Percentiles rank a stretch among this genome's conserved stretches.
phyloP scores from a whole-genome alignment of 2,329 filamentous ascomycete species.

The Ceratocystis huliohia region DNA sequence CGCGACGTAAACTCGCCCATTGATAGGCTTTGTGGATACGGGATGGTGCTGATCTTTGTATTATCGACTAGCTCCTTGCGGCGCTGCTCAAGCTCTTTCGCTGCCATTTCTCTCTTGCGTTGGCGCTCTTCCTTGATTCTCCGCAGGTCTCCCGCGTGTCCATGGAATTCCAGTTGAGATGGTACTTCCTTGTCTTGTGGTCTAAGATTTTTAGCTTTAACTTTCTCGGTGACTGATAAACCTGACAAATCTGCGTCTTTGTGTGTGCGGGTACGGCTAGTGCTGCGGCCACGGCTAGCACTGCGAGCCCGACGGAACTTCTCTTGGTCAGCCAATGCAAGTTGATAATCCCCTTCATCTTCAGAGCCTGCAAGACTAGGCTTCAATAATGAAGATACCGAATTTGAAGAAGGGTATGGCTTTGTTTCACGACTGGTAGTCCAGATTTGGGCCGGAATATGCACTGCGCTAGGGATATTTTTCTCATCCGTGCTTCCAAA shows the following conservation, averaged over 20 bases:
- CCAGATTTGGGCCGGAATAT: conserved; percentile 26
- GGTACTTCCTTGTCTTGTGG: conserved; percentile 16
- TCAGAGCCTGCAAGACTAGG: conserved; percentile 43
- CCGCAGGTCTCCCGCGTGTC: conserved; percentile 42
- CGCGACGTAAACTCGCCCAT: conserved; percentile 25
- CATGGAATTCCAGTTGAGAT: conserved; percentile 22
- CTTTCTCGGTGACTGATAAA: conserved; percentile 18
- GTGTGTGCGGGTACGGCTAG: conserved; percentile 29
- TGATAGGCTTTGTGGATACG: conserved; percentile 52
- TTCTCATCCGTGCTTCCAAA: conserved; percentile 2
- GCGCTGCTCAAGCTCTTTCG: conserved; percentile 77
- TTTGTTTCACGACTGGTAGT: conserved; percentile 8
- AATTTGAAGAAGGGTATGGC: conserved; percentile 26
- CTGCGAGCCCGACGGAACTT: conserved; percentile 45
- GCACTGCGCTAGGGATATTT: conserved; percentile 36
- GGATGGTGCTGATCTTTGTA: conserved; percentile 63
- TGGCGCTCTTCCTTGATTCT: conserved; percentile 48
- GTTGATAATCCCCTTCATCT: conserved; percentile 51
- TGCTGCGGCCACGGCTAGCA: conserved; percentile 29
- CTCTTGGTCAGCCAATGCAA: conserved; percentile 42
- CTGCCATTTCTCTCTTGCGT: conserved; percentile 59
- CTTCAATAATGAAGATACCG: conserved; percentile 45
- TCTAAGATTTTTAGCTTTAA: background rate
- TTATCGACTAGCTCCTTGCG: conserved; percentile 71
- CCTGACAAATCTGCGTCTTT: conserved; percentile 25